Conservation (phyloP, 345 rosid genomes). For the Gossypium anomalum region DNA sequence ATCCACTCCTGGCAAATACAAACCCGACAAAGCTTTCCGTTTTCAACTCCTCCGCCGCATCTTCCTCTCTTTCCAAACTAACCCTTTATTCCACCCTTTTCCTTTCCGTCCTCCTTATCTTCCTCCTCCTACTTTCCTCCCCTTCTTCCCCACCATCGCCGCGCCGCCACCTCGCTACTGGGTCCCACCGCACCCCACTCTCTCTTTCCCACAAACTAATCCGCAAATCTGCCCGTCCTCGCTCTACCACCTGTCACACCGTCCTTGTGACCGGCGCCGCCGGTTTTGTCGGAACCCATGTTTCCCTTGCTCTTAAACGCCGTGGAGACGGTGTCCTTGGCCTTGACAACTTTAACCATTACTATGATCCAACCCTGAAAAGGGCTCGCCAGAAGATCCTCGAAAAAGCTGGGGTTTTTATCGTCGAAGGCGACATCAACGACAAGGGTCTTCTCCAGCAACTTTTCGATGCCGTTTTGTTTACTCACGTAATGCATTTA, state of each 20-base stretch:
- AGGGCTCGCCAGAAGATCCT: conserved; percentile 48
- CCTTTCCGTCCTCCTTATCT: conserved; percentile 42
- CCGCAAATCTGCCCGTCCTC: conserved; percentile 43
- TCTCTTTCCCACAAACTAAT: conserved; percentile 30
- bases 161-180: conserved; percentile 36
- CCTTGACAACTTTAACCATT: conserved; percentile 64
- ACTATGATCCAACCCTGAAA: conserved; percentile 57
- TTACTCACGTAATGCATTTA: conserved; percentile 63
- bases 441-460: conserved; percentile 41
- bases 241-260: conserved; percentile 33
- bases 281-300: conserved; percentile 75
- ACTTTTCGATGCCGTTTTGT: conserved; percentile 47
- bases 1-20: conserved; percentile 62
- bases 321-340: conserved; percentile 81
- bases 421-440: conserved; percentile 61
- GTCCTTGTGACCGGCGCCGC: conserved; percentile 79
- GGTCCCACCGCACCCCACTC: conserved; percentile 23
- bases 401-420: conserved; percentile 45
- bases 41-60: conserved; percentile 44
- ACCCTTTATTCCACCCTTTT: conserved; percentile 44
- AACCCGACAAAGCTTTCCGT: conserved; percentile 55
- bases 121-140: conserved; percentile 24
- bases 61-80: conserved; percentile 41
- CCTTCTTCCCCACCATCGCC: conserved; percentile 30
- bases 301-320: conserved; percentile 44